Base-by-base conservation (phyloP, 768 basidiomycete species). In the Glaciozyma martinii region DNA sequence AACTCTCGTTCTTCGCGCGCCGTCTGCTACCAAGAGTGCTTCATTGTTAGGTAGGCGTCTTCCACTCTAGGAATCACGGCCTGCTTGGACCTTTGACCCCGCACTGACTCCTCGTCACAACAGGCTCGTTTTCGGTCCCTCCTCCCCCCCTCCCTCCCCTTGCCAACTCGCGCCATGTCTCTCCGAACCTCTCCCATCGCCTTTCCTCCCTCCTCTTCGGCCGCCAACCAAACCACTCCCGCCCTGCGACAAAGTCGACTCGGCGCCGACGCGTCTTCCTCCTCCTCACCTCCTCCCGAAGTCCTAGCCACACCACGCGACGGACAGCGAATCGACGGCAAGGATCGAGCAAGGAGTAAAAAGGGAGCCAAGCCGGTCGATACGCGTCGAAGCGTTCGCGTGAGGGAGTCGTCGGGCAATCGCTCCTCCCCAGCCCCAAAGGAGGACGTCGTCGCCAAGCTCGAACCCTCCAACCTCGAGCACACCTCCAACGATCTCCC, bases 281-380 rank as follows among this genome's bases (percentile, higher is more conserved):
- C 67, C 8, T 68, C 67, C 3, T 65, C 63, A 0, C 67, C 67
- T 15, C 54, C 67, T 0, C 60, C 61, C 49, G 67, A 68, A 54
- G 40, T 65, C 30, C 61, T 68, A 43, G 58, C 57, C 19, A 68
- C 67, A 1, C 67, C 67, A 5, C 44, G 58, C 1, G 67, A 68
- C 55, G 63, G 67, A 19, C 30, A 68, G 49, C 60, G 30, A 13
- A 19, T 54, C 12, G 53, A 32, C 19, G 53, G 53, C 29, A 27
- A 9, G 8, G 29, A 25, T 19, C 29, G 25, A 30, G 25, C 12
- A 3, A 60, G n/a, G 23, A 23, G 3, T 6, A 53, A 5, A 5
- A 21, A 19, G 44, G 56, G 2, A 0, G 25, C 1, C 42, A 54
- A 54, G 27, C 29, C 56, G 23, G 58, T 33, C 1, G 46, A 32